Evolutionary conservation across 148 eudicot species (phyloP).

Genomic region (Fagopyrum tataricum): DNA sequence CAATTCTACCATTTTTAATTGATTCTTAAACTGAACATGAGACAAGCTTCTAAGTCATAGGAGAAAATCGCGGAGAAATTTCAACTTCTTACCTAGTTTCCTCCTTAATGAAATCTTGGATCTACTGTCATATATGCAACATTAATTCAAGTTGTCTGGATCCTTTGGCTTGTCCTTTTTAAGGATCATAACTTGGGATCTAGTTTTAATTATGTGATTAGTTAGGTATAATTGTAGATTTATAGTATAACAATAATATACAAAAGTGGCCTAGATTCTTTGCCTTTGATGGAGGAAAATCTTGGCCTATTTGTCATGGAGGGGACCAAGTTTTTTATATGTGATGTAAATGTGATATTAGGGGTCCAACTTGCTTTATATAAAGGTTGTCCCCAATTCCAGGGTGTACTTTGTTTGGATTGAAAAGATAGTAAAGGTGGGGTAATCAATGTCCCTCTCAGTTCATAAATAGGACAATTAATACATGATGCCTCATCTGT

Average conservation of each 20-base stretch:
- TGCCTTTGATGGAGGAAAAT: not conserved
- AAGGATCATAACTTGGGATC: not conserved
- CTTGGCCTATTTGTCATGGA: conserved; percentile 4
- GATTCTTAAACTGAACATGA: not conserved
- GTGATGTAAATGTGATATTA: conserved; percentile 9
- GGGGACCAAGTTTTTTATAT: conserved; percentile 4
- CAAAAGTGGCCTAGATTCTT: not conserved
- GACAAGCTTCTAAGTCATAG: not conserved
- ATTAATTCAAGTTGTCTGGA: conserved; percentile 1
- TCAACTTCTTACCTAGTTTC: not conserved
- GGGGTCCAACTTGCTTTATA: conserved; percentile 1
- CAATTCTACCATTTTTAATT: not conserved
- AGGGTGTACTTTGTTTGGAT: conserved; percentile 12
- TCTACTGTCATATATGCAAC: not conserved
- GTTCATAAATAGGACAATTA: conserved; percentile 1
- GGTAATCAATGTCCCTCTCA: conserved; percentile 4
- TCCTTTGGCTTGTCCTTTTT: not conserved
- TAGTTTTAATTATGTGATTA: not conserved
- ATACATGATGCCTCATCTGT: conserved; percentile 6
- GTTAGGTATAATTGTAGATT: not conserved
- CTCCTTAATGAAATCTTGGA: not conserved
- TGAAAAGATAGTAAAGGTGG: conserved; percentile 11
- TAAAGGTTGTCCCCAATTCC: conserved; percentile 12
- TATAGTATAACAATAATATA: conserved; percentile 2
- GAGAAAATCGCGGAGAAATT: not conserved